These are phyloP conservation scores for Cutaneotrichosporon daszewskae DNA, from an alignment of 1,284 basidiomycete species.

Conservation along the genomic window DNA sequence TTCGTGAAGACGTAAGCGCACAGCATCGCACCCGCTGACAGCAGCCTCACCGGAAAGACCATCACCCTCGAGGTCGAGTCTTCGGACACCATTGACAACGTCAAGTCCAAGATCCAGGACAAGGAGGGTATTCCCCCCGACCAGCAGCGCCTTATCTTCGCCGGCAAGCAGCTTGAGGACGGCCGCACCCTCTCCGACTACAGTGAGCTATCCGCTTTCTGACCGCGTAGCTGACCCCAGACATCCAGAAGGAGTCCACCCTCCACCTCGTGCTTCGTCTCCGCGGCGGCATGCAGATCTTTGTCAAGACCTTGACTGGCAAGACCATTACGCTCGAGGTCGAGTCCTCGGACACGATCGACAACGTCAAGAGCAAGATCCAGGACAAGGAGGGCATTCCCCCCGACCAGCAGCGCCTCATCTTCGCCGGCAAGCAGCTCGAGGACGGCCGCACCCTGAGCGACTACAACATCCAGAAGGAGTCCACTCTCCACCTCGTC, in stretches of 20 bases:
- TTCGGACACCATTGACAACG: slow-evolving; percentile 94
- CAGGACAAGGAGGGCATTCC: slow-evolving; percentile 89
- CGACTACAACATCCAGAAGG: slow-evolving; percentile 93
- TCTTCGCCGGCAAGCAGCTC: slow-evolving; percentile 98
- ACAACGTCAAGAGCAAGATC: slow-evolving; percentile 95
- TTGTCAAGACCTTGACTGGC: slow-evolving; percentile 99
- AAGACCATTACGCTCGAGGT: slow-evolving; percentile 98
- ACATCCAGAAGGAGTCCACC: slow-evolving; percentile 94
- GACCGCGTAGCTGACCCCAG: slow-evolving; percentile 20
- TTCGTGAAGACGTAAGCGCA: slow-evolving; percentile 20
- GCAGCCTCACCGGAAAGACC: slow-evolving; percentile 93
- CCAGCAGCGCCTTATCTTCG: slow-evolving; percentile 97
- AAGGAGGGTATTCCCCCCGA: slow-evolving; percentile 80
- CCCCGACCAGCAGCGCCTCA: slow-evolving; percentile 87
- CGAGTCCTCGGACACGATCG: slow-evolving; percentile 85
- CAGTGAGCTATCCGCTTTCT: no score
- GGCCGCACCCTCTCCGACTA: slow-evolving; percentile 85
- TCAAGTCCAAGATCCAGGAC: slow-evolving; percentile 93
- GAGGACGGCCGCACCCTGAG: slow-evolving; percentile 85
- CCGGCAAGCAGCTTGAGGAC: slow-evolving; percentile 96
- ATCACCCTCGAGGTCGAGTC: slow-evolving; percentile 88
- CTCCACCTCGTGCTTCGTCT: slow-evolving; percentile 90
- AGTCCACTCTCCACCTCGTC: slow-evolving; percentile 92
- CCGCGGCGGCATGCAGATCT: slow-evolving; percentile 63
- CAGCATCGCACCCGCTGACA: no score